Conservation (phyloP, 768 basidiomycete genomes). For the Russula sp. region DNA sequence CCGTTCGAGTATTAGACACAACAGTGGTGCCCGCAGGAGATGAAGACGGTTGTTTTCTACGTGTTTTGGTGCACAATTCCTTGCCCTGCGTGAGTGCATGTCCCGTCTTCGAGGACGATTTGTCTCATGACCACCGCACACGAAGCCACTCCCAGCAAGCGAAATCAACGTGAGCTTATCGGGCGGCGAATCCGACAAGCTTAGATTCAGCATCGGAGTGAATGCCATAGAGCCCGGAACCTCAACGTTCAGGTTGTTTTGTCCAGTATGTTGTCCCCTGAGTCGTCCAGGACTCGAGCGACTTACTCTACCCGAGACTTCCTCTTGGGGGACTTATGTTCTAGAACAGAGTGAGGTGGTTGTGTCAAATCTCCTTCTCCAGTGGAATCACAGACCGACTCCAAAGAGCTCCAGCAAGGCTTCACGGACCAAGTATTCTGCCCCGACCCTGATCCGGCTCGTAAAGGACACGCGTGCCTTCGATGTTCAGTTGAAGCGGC, state of each 20-base stretch:
- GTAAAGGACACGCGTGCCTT: conserved; percentile 61
- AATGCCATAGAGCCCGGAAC: conserved; percentile 55
- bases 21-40: conserved; percentile 52
- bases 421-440: conserved; percentile 33
- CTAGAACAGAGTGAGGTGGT: conserved; percentile 67
- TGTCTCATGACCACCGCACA: conserved; percentile 41
- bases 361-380: conserved; percentile 60
- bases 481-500: conserved; percentile 60
- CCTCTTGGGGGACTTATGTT: conserved; percentile 64
- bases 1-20: conserved; percentile 45
- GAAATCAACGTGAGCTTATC: conserved; percentile 57
- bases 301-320: conserved; percentile 34
- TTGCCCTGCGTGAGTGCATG: conserved; percentile 67
- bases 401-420: conserved; percentile 30
- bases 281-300: background rate
- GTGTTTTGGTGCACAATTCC: conserved; percentile 58
- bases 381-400: conserved; percentile 54
- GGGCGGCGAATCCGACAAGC: conserved; percentile 60
- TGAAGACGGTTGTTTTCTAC: conserved; percentile 63
- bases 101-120: background rate
- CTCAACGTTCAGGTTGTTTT: conserved; percentile 58
- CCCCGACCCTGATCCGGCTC: conserved; percentile 52
- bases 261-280: conserved; percentile 55
- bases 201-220: conserved; percentile 50
- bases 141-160: conserved; percentile 48